These are phyloP conservation scores for Cicer cuneatum DNA, from an alignment of 306 rosid genomes.

Conservation along the genomic window DNA sequence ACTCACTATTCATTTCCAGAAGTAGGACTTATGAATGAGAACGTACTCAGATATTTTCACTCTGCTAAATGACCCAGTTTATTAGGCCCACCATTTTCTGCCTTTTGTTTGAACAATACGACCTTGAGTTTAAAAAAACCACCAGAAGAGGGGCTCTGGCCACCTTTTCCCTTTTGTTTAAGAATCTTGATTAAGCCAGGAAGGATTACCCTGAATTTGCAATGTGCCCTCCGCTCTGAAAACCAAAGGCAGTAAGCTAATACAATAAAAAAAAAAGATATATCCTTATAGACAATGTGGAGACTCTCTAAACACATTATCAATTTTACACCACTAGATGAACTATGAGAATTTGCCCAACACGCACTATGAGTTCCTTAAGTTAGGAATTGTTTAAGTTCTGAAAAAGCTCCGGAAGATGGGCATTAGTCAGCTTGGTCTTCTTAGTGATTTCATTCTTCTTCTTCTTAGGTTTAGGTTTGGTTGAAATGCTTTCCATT, in stretches of 20 bases:
- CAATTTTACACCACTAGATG: slow-evolving; percentile 36
- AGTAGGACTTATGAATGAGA: slow-evolving; percentile 7
- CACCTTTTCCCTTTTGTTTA: slow-evolving; percentile 60
- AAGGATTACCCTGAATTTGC: slow-evolving; percentile 56
- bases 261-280: slow-evolving; percentile 23
- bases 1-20: slow-evolving; percentile 9
- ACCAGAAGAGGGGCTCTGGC: slow-evolving; percentile 38
- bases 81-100: slow-evolving; percentile 3
- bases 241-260: slow-evolving; percentile 27
- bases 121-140: slow-evolving; percentile 49
- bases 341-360: slow-evolving; percentile 9
- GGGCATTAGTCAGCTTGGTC: slow-evolving; percentile 94
- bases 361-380: slow-evolving; percentile 14
- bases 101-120: not conserved
- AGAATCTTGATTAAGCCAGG: slow-evolving; percentile 51
- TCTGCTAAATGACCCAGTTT: slow-evolving; percentile 4
- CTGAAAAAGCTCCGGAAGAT: slow-evolving; percentile 96
- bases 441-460: slow-evolving; percentile 91
- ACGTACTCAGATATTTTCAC: slow-evolving; percentile 21
- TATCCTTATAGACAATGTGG: slow-evolving; percentile 27
- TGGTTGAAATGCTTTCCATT: slow-evolving; percentile 72
- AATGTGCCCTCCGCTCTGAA: slow-evolving; percentile 42
- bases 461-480: slow-evolving; percentile 90
- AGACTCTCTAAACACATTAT: slow-evolving; percentile 31
- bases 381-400: slow-evolving; percentile 50